Evolutionary conservation across 305 asterid genomes (phyloP).

Genomic region (Salvia sclarea): DNA sequence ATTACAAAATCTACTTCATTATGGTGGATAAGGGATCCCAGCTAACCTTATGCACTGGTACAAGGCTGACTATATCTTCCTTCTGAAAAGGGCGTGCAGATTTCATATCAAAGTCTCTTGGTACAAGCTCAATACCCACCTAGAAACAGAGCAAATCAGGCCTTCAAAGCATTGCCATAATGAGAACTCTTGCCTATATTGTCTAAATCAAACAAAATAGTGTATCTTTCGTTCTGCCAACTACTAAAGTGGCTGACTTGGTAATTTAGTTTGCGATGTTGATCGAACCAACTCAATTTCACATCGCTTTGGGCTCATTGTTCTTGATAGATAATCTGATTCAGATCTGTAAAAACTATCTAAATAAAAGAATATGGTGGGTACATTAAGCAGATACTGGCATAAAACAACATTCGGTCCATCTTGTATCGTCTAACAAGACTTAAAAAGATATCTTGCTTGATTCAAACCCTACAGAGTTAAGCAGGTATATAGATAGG

Average conservation of each 20-base stretch:
- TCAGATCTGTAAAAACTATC: background rate
- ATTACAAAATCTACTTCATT: constrained; percentile 23
- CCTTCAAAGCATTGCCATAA: constrained; percentile 27
- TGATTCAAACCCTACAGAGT: background rate
- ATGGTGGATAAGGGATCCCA: constrained; percentile 19
- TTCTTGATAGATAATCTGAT: constrained; percentile 1
- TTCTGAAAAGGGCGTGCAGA: constrained; percentile 76
- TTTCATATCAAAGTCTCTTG: constrained; percentile 89
- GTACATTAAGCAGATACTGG: background rate
- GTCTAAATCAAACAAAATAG: constrained; percentile 19
- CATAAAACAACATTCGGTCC: background rate
- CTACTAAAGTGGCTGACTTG: constrained; percentile 9
- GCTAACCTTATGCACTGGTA: constrained; percentile 94
- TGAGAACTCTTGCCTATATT: constrained; percentile 20
- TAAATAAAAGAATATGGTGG: background rate
- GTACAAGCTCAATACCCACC: constrained; percentile 98
- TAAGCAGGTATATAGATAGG: background rate
- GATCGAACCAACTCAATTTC: constrained; percentile 15
- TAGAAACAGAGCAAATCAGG: constrained; percentile 37
- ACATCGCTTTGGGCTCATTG: background rate
- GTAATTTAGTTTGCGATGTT: constrained; percentile 6
- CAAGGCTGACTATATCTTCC: constrained; percentile 87
- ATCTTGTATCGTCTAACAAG: background rate
- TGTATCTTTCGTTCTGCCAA: constrained; percentile 12
- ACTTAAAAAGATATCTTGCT: background rate